These are phyloP conservation scores for Yarrowia bubula DNA, from an alignment of 805 yeast species.

Conservation along the genomic window DNA sequence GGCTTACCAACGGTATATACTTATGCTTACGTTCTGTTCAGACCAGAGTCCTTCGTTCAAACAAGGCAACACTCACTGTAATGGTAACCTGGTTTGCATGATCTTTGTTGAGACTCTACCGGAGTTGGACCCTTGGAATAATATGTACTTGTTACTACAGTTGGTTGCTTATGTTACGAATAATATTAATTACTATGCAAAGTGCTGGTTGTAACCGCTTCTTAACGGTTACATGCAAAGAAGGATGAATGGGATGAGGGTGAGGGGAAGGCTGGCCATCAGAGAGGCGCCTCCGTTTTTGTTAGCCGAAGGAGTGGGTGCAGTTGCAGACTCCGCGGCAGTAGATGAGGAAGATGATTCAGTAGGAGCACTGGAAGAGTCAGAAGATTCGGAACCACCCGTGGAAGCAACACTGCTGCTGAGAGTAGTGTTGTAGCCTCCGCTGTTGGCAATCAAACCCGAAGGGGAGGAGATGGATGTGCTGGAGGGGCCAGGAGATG, in stretches of 20 bases:
- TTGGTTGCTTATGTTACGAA: too few relatives aligned
- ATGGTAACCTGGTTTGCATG: too few relatives aligned
- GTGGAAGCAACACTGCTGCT: neutral
- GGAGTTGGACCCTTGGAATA: too few relatives aligned
- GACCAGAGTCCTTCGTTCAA: too few relatives aligned
- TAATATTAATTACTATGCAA: neutral
- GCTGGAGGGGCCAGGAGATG: neutral
- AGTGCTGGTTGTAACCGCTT: conserved; percentile 2
- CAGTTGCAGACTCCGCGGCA: neutral
- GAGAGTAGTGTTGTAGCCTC: conserved; percentile 8
- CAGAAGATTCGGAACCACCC: neutral
- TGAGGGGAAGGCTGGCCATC: conserved; percentile 1
- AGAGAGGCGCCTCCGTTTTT: neutral
- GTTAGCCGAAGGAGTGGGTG: neutral
- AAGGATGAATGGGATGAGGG: conserved; percentile 6
- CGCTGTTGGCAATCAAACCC: neutral
- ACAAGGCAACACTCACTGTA: too few relatives aligned
- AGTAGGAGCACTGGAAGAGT: neutral
- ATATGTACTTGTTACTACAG: too few relatives aligned
- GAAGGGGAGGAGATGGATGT: neutral
- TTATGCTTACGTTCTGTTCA: too few relatives aligned
- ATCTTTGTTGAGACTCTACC: too few relatives aligned
- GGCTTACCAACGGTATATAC: too few relatives aligned
- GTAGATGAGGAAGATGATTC: neutral
- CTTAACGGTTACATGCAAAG: conserved; percentile 20